Evolutionary conservation across 1,284 basidiomycete species (phyloP), one percentile per base, ranked within the genome.

Genomic region (Trametes versicolor): DNA sequence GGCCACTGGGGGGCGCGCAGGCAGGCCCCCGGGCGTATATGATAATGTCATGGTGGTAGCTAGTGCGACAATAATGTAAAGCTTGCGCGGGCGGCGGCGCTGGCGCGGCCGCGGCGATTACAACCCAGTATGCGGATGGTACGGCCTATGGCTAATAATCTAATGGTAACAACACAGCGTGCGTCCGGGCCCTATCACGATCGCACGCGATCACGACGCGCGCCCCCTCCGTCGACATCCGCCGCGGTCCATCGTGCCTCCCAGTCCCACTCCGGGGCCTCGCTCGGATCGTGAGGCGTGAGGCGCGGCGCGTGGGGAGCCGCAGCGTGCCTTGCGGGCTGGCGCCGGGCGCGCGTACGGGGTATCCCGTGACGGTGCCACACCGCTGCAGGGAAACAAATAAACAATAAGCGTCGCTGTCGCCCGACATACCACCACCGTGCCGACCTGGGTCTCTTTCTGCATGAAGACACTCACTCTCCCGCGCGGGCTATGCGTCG

Each of bases 401-500:
- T 59, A 65, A 59, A 68, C 67, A 68, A 66, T 68, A 64, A 68
- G 64, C 67, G 49, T 54, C 61, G 50, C 50, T 27, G n/a, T 51
- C 47, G 49, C 50, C 36, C 50, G 56, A 56, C 27, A 63, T 52
- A 49, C 60, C 37, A 45, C 57, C 47, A 10, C 48, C 27, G 25
- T 6, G 8, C 43, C 17, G 19, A 17, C 37, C 60, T 29, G 25
- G 25, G 27, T 13, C 34, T 50, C 62, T 55, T 32, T 45, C 19
- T 13, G 15, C 23, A 27, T 23, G 23, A 53, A 52, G 58, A 55
- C 50, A 60, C 60, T 41, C 64, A 56, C 54, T 39, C 25, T 19
- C 23, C 23, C 10, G 48, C 27, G 37, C 6, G 52, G 58, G 69
- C 72, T 77, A 77, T 63, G 74, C 67, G 39, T 77, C 76, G 67